Percentiles rank a stretch among this genome's conserved stretches.
Evolutionary conservation across 2,329 filamentous ascomycete species (phyloP).

Genomic region (Colletotrichum tropicale): DNA sequence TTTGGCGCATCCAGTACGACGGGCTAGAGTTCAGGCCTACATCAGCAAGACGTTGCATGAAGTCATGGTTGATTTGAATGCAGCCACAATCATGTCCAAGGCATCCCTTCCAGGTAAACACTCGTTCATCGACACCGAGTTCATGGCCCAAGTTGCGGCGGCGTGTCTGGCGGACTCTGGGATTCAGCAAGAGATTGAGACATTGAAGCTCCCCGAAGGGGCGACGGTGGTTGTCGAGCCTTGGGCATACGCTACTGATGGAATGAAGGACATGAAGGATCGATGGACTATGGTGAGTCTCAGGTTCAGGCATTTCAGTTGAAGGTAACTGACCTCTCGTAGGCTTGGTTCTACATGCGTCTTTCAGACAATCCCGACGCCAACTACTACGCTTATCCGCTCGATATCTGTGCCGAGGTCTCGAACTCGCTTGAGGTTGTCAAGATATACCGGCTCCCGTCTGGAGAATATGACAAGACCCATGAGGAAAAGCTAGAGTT

Average conservation of each 20-base stretch:
- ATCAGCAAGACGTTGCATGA: constrained; percentile 22
- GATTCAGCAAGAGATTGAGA: constrained; percentile 47
- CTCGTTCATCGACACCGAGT: constrained; percentile 49
- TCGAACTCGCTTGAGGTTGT: constrained; percentile 53
- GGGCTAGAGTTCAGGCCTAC: constrained; percentile 38
- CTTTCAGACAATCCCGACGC: constrained; percentile 47
- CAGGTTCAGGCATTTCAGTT: too few relatives aligned
- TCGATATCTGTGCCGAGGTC: constrained; percentile 57
- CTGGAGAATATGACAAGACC: constrained; percentile 39
- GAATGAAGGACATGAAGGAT: constrained; percentile 52
- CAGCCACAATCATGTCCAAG: constrained; percentile 16
- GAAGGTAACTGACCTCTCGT: not conserved
- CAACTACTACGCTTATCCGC: constrained; percentile 63
- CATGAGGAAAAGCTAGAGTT: constrained; percentile 38
- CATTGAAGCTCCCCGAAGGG: constrained; percentile 46
- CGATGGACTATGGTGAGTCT: constrained; percentile 51
- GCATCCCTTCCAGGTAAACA: constrained; percentile 43
- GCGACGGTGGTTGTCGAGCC: constrained; percentile 54
- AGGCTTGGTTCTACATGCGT: constrained; percentile 25
- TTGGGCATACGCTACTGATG: constrained; percentile 61
- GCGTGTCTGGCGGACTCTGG: constrained; percentile 46
- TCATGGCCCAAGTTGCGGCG: constrained; percentile 52
- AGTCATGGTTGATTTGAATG: constrained; percentile 23
- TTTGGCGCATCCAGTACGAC: constrained; percentile 20
- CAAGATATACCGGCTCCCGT: constrained; percentile 53